phyloP scores from a whole-genome alignment of 148 eudicot genomes.

The Amaranthus palmeri region DNA sequence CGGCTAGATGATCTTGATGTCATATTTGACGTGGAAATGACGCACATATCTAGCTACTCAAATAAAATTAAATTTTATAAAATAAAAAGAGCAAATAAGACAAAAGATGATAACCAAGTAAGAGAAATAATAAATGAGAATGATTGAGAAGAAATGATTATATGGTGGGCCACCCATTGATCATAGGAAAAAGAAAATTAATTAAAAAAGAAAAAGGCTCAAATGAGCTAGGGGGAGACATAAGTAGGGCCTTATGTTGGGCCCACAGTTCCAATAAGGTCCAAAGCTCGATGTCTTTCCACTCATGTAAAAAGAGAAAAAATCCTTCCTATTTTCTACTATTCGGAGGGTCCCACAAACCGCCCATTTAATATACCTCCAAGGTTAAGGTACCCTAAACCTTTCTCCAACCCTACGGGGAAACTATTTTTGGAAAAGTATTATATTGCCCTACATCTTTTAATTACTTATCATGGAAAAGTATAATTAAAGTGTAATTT shows the following conservation, averaged over 20 bases:
- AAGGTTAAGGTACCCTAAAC: neutral
- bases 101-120: constrained; percentile 14
- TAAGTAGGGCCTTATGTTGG: constrained; percentile 18
- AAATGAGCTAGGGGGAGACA: constrained; percentile 17
- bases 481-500: neutral
- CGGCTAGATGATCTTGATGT: constrained; percentile 15
- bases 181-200: constrained; percentile 12
- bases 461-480: neutral
- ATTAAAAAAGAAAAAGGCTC: constrained; percentile 4
- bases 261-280: constrained; percentile 27
- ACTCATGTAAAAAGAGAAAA: constrained; percentile 18
- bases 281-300: constrained; percentile 31
- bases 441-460: neutral
- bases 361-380: constrained; percentile 13
- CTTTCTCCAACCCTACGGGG: constrained; percentile 14
- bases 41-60: neutral
- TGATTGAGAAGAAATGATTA: constrained; percentile 22
- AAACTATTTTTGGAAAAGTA: neutral
- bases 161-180: constrained; percentile 21
- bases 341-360: constrained; percentile 16
- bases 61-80: neutral
- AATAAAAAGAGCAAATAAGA: constrained; percentile 9
- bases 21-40: constrained; percentile 18
- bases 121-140: constrained; percentile 13
- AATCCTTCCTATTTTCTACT: neutral